Base-by-base conservation (phyloP, 176 grass and related monocot genomes). In the Oryza brachyantha region DNA sequence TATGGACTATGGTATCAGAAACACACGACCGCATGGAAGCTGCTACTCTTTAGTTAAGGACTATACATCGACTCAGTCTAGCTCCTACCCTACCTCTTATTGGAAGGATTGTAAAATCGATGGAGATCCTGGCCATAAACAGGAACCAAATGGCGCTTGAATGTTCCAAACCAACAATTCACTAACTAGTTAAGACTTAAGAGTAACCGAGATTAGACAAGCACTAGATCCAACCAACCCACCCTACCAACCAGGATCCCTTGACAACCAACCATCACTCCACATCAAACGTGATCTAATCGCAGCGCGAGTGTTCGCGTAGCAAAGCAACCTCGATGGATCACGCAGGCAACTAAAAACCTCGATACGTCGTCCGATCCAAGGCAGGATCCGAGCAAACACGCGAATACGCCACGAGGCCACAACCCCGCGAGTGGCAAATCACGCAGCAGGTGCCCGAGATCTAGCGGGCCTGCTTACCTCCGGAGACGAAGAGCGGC, bases 401-500 rank as follows among this genome's bases (percentile, higher is more conserved):
- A 69, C 19, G 48, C 9, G 10, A 40, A 21, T n/a, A 38, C 32
- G 19, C 35, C 52, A 8, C 52, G 16, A 24, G 10, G 60, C 8
- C 7, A 5, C 17, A 64, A 64, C 0, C 5, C 0, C 22, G 31
- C 1, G 9, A 66, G 68, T 39, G 70, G 21, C 7, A 29, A 75
- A 75, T 29, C 77, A 25, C 74, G 13, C 8, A 8, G 14, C 3
- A 38, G n/a, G 8, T 13, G n/a, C 17, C 36, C 57, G 46, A 73
- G 83, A 83, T 75, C 65, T 69, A 62, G 73, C 27, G 32, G 60
- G 41, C 57, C 1, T 46, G 14, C 43, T 75, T 81, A 98, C 95
- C 95, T 98, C 95, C 95, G 66, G 95, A 94, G 54, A 94, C 95
- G 88, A 98, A 98, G 74, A 98, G 92, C 3, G 95, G 95, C 87